A percentile compares a stretch with the other conserved stretches of the same genome.
Conservation (phyloP, 306 rosid species). For the Citrullus amarus region DNA sequence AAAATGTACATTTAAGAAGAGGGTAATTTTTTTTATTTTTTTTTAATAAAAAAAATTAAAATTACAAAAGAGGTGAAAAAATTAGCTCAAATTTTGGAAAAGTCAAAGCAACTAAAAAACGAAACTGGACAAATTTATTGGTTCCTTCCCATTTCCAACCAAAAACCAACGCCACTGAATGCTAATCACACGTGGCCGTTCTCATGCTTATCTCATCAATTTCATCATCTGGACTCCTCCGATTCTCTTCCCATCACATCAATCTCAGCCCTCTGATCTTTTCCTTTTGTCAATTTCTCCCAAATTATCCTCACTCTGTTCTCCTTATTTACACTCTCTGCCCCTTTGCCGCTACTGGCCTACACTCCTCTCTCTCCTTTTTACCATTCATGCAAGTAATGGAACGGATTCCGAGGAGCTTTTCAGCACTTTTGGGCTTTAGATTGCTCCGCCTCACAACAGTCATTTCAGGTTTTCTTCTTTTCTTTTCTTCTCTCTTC, state of each 20-base stretch:
- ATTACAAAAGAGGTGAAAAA: too few relatives aligned
- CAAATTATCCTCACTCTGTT: constrained; percentile 5
- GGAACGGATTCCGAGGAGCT: constrained; percentile 27
- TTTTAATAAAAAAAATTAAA: too few relatives aligned
- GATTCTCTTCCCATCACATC: neutral
- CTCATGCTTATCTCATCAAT: neutral
- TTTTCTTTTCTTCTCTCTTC: neutral
- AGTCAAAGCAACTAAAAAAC: too few relatives aligned
- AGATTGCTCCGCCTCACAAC: neutral
- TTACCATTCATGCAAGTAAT: constrained; percentile 20
- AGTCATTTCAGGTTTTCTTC: neutral
- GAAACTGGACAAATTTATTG: too few relatives aligned
- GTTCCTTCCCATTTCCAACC: too few relatives aligned
- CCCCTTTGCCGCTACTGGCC: constrained; percentile 1
- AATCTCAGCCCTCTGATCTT: constrained; percentile 11
- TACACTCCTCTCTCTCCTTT: neutral
- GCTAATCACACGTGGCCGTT: neutral
- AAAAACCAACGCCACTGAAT: neutral
- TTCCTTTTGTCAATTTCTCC: neutral
- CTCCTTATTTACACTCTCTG: neutral
- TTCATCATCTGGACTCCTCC: constrained; percentile 8
- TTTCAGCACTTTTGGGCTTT: constrained; percentile 1
- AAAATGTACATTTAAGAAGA: too few relatives aligned
- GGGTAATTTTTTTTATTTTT: too few relatives aligned
- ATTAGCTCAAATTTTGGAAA: too few relatives aligned